Percentiles rank a stretch among this genome's conserved stretches.
Evolutionary conservation across 257 asterid genomes (phyloP).

Genomic region (Lantana camara): DNA sequence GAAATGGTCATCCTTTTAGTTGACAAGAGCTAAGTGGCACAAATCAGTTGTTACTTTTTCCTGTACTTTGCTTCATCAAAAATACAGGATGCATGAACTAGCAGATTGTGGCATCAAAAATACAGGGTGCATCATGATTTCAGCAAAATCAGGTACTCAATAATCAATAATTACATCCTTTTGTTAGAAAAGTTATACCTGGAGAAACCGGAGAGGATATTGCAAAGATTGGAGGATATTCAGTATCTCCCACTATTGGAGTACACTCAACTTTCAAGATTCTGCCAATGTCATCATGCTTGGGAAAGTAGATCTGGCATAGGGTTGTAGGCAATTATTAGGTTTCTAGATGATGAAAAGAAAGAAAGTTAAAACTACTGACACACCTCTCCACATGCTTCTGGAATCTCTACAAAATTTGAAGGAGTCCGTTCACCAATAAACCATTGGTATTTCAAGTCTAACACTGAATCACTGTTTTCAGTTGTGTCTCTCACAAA

Average conservation of each 20-base stretch:
- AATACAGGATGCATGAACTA: neutral
- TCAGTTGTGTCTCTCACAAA: slow-evolving; percentile 65
- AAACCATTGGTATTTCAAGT: slow-evolving; percentile 87
- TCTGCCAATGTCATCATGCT: slow-evolving; percentile 67
- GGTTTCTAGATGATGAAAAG: neutral
- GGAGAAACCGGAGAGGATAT: slow-evolving; percentile 86
- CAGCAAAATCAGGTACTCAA: neutral
- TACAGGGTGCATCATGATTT: neutral
- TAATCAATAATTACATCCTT: slow-evolving; percentile 5
- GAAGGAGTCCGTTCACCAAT: slow-evolving; percentile 76
- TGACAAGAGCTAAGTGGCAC: neutral
- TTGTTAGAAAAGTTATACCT: slow-evolving; percentile 48
- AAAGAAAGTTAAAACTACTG: slow-evolving; percentile 27
- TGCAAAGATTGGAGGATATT: slow-evolving; percentile 70
- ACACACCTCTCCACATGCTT: slow-evolving; percentile 77
- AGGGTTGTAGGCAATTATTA: slow-evolving; percentile 18
- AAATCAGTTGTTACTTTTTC: slow-evolving; percentile 12
- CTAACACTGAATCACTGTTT: slow-evolving; percentile 47
- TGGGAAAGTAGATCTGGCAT: slow-evolving; percentile 79
- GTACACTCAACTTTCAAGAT: slow-evolving; percentile 89
- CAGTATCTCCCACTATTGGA: slow-evolving; percentile 68
- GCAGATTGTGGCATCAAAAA: neutral
- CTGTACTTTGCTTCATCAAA: neutral
- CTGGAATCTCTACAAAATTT: slow-evolving; percentile 65
- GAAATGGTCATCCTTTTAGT: neutral